Conservation (phyloP, 1,284 basidiomycete species). For the Puccinia coronata region DNA sequence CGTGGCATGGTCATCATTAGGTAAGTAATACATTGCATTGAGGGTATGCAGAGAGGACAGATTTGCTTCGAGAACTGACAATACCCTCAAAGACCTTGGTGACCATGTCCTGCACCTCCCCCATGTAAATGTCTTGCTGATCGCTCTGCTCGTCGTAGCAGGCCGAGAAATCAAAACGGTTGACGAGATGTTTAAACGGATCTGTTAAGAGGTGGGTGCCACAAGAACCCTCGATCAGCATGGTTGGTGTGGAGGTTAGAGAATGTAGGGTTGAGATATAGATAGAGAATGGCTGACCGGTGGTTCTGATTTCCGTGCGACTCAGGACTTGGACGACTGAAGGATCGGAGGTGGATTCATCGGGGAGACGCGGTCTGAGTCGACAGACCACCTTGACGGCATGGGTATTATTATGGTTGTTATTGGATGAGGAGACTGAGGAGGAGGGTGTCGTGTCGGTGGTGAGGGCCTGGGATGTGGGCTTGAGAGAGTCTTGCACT, state of each 20-base stretch:
- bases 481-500: too few species aligned
- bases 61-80: neutral
- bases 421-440: too few species aligned
- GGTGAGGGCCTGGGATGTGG: too few species aligned
- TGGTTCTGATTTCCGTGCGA: constrained; percentile 21
- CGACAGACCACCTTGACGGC: constrained; percentile 45
- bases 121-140: constrained; percentile 38
- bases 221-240: too few species aligned
- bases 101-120: constrained; percentile 26
- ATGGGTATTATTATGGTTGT: too few species aligned
- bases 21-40: neutral
- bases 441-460: too few species aligned
- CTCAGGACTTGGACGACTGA: constrained; percentile 37
- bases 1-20: neutral
- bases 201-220: constrained; percentile 12
- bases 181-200: constrained; percentile 37
- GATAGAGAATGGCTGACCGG: constrained; percentile 8
- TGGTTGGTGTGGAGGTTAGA: neutral
- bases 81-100: constrained; percentile 34
- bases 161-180: constrained; percentile 43
- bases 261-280: neutral
- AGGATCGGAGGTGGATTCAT: constrained; percentile 17
- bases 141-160: constrained; percentile 32
- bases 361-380: constrained; percentile 22
- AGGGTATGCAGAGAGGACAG: too few species aligned